phyloP scores from a whole-genome alignment of 768 basidiomycete genomes.

The Mycena pura region DNA sequence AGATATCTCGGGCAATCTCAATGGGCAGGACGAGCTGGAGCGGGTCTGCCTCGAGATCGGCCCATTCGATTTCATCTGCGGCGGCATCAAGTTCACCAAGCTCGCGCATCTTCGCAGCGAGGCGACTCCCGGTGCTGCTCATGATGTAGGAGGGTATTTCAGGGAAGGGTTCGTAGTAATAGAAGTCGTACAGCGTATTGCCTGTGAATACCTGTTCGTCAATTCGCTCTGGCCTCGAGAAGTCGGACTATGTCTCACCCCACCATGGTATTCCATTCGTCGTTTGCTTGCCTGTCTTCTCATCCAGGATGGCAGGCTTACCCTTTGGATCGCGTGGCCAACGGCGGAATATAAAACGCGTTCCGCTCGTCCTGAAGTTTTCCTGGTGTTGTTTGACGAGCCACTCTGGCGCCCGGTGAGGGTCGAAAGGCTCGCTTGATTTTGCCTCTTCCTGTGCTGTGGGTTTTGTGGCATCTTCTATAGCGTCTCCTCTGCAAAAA shows the following conservation, averaged over 20 bases:
- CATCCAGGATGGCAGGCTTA: conserved; percentile 12
- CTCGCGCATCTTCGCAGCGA: conserved; percentile 42
- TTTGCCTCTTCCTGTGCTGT: not conserved
- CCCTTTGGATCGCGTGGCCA: conserved; percentile 45
- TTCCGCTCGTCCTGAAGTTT: conserved; percentile 1
- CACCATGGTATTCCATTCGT: conserved; percentile 43
- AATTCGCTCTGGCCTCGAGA: too few species aligned
- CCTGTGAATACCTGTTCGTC: too few species aligned
- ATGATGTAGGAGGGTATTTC: conserved; percentile 20
- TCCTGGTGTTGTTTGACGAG: not conserved
- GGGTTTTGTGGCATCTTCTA: not conserved
- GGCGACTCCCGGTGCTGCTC: conserved; percentile 43
- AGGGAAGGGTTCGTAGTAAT: conserved; percentile 33
- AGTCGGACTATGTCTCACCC: conserved; percentile 52
- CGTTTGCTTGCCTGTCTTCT: conserved; percentile 38
- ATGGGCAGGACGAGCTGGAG: conserved; percentile 28
- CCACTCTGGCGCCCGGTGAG: conserved; percentile 3
- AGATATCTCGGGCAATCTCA: conserved; percentile 34
- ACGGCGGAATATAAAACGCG: conserved; percentile 33
- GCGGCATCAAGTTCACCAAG: conserved; percentile 43
- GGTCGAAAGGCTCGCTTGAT: not conserved
- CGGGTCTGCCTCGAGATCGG: conserved; percentile 45
- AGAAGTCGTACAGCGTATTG: conserved; percentile 52
- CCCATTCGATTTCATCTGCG: conserved; percentile 39
- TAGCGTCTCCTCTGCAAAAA: not conserved